Evolutionary conservation across 2,329 filamentous ascomycete genomes (phyloP).

Genomic region (Phaeosphaeriaceae sp.): DNA sequence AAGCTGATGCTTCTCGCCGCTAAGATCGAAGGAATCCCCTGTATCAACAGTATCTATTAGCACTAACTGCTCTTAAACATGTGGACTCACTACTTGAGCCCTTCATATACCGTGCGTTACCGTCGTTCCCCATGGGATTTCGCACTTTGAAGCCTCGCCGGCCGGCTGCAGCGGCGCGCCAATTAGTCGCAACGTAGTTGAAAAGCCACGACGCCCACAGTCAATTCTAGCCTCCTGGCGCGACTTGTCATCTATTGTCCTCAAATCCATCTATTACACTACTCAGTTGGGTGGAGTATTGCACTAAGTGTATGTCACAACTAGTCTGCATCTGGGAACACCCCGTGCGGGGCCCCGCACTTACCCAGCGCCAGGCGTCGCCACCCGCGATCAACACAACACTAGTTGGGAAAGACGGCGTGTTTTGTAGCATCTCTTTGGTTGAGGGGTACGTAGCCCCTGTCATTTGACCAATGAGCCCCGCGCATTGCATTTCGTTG

Average conservation of each 20-base stretch:
- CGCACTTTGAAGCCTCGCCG: neutral
- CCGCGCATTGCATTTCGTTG: conserved; percentile 5
- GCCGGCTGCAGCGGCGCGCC: no score
- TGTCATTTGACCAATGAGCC: conserved; percentile 2
- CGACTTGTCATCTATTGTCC: neutral
- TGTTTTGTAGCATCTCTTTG: neutral
- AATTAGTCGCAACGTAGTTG: neutral
- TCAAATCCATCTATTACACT: neutral
- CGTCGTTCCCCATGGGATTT: neutral
- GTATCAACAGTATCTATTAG: neutral
- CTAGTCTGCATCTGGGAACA: neutral
- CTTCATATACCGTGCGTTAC: neutral
- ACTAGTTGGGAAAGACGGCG: neutral
- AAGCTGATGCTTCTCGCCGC: neutral
- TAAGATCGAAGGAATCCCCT: neutral
- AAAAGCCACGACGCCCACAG: neutral
- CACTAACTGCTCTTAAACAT: neutral
- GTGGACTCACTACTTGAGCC: neutral
- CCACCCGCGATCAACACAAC: neutral
- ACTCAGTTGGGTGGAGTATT: neutral
- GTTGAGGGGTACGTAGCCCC: neutral
- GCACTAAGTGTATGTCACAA: neutral
- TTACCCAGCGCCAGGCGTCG: neutral
- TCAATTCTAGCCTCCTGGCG: neutral
- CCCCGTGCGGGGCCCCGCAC: conserved; percentile 3